Percentiles rank a stretch among this genome's conserved stretches.
phyloP scores from a whole-genome alignment of 306 rosid species.

The Casuarina cunninghamiana region DNA sequence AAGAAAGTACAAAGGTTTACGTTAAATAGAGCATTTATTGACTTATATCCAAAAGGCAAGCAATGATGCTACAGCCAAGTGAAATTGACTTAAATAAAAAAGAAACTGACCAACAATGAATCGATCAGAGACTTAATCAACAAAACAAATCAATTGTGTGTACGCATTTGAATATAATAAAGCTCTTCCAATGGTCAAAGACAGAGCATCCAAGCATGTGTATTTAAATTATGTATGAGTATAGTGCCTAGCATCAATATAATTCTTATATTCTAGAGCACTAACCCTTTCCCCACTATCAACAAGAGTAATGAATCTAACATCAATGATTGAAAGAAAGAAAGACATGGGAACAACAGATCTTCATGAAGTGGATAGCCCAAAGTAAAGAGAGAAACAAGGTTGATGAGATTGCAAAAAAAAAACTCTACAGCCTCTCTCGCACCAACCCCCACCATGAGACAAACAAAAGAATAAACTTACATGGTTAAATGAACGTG shows the following conservation, averaged over 20 bases:
- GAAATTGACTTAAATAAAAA: neutral
- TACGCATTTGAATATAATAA: neutral
- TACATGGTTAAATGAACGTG: neutral
- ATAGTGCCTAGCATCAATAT: neutral
- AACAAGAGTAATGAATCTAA: no score
- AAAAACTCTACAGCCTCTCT: neutral
- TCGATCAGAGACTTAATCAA: neutral
- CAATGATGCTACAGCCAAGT: neutral
- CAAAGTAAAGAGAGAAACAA: neutral
- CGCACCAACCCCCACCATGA: neutral
- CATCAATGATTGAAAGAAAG: neutral
- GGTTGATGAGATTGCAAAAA: neutral
- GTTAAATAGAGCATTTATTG: neutral
- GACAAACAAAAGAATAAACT: neutral
- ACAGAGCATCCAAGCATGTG: neutral
- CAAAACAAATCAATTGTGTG: neutral
- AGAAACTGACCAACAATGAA: neutral
- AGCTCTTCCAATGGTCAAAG: neutral
- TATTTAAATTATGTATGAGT: neutral
- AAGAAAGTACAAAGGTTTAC: constrained; percentile 11
- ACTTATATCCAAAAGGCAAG: neutral
- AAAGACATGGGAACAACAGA: neutral
- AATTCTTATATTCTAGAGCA: neutral
- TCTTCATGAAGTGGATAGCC: neutral
- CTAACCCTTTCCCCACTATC: no score